A percentile compares a stretch with the other conserved stretches of the same genome.
phyloP scores from a whole-genome alignment of 192 early-diverging fungal species.

The Rhizoclosmatium globosum region DNA sequence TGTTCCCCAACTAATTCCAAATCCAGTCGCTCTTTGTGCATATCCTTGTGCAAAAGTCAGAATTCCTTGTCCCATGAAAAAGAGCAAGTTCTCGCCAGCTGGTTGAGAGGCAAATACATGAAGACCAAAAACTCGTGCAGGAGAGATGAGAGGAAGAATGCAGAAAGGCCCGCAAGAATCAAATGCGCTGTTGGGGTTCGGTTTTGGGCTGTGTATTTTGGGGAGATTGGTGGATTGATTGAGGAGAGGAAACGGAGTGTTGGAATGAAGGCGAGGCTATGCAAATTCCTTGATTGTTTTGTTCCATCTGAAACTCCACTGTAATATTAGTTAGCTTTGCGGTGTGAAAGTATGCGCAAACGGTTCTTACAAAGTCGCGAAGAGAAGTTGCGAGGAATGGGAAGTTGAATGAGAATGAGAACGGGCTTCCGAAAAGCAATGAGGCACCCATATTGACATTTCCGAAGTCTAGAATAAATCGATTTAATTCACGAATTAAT shows the following conservation, averaged over 20 bases:
- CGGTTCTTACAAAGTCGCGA: constrained; percentile 13
- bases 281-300: constrained; percentile 10
- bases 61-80: constrained; percentile 15
- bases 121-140: constrained; percentile 25
- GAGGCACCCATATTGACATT: background rate
- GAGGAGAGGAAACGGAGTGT: background rate
- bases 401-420: background rate
- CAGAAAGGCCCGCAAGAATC: background rate
- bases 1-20: constrained; percentile 13
- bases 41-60: constrained; percentile 4
- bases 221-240: background rate
- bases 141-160: constrained; percentile 22
- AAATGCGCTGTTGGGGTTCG: constrained; percentile 5
- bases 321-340: no score
- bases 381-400: constrained; percentile 5
- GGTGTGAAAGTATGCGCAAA: no score
- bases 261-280: background rate
- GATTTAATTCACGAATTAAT: background rate
- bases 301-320: constrained; percentile 19
- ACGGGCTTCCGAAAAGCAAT: background rate
- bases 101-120: background rate
- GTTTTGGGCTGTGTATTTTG: no score
- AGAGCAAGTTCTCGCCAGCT: constrained; percentile 17
- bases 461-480: background rate
- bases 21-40: constrained; percentile 13